These are phyloP conservation scores for Acarospora socialis DNA, from an alignment of 2,329 filamentous ascomycete species.

Conservation along the genomic window DNA sequence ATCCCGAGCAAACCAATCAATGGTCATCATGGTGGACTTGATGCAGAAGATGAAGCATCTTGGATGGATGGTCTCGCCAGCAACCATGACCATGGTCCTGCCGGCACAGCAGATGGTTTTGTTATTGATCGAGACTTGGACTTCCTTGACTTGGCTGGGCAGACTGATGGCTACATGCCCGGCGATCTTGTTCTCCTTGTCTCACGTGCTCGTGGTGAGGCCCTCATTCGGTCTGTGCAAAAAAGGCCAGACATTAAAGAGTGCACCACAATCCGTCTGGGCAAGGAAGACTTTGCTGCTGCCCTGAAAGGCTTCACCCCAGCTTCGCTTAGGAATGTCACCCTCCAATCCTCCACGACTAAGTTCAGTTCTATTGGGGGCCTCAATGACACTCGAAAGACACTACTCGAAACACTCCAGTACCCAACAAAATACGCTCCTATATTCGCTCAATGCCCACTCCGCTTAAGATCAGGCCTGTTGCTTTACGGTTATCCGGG, in stretches of 20 bases:
- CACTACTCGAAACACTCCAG: constrained; percentile 86
- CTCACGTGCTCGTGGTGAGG: constrained; percentile 77
- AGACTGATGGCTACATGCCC: constrained; percentile 96
- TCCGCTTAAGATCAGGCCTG: constrained; percentile 84
- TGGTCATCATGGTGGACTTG: constrained; percentile 24
- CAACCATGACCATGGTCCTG: constrained; percentile 32
- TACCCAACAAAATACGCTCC: constrained; percentile 97
- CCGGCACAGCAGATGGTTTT: constrained; percentile 45
- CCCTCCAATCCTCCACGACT: constrained; percentile 80
- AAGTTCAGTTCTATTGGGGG: constrained; percentile 90
- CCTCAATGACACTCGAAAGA: constrained; percentile 68
- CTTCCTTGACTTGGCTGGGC: constrained; percentile 80
- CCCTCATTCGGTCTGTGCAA: constrained; percentile 68
- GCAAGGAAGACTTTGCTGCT: constrained; percentile 61
- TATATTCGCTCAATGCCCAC: constrained; percentile 89
- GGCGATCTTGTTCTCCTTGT: constrained; percentile 80
- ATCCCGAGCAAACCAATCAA: constrained; percentile 24
- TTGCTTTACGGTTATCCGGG: constrained; percentile 90
- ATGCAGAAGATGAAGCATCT: constrained; percentile 38
- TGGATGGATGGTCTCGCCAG: constrained; percentile 60
- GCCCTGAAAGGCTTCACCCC: constrained; percentile 89
- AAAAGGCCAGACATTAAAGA: constrained; percentile 29
- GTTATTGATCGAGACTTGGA: constrained; percentile 64
- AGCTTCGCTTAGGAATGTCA: constrained; percentile 85
- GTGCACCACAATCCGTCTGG: constrained; percentile 47